Conservation (phyloP, 2,329 filamentous ascomycete genomes). For the Cytospora leucostoma region DNA sequence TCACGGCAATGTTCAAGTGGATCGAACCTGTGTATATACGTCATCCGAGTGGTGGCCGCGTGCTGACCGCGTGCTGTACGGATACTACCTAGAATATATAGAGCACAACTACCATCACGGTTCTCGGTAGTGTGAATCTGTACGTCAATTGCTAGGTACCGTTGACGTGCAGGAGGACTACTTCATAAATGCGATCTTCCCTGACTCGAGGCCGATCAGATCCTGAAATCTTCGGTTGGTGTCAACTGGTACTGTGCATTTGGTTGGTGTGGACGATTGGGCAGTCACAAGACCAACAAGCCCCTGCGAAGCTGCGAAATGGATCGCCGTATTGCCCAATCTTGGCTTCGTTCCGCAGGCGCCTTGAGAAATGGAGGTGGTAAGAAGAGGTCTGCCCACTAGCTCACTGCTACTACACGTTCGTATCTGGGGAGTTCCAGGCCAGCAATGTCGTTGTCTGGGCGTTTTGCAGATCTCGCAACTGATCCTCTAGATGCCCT, state of each 20-base stretch:
- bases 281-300: slow-evolving; percentile 18
- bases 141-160: background rate
- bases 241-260: background rate
- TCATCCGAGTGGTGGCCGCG: background rate
- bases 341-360: background rate
- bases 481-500: background rate
- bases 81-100: no score
- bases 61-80: background rate
- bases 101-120: background rate
- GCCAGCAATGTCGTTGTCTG: background rate
- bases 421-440: background rate
- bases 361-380: background rate
- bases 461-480: background rate
- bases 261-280: slow-evolving; percentile 9
- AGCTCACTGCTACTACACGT: background rate
- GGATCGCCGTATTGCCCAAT: background rate
- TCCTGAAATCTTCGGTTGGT: slow-evolving; percentile 17
- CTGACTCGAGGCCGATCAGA: slow-evolving; percentile 16
- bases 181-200: slow-evolving; percentile 23
- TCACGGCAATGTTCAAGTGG: slow-evolving; percentile 10
- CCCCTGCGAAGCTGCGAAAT: background rate
- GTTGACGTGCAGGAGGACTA: slow-evolving; percentile 24
- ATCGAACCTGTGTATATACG: slow-evolving; percentile 7
- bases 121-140: slow-evolving; percentile 16
- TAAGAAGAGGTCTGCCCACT: background rate